Evolutionary conservation across 2,329 filamentous ascomycete genomes (phyloP), one percentile per base, ranked within the genome.

Genomic region (Hymenoscyphus infarciens): DNA sequence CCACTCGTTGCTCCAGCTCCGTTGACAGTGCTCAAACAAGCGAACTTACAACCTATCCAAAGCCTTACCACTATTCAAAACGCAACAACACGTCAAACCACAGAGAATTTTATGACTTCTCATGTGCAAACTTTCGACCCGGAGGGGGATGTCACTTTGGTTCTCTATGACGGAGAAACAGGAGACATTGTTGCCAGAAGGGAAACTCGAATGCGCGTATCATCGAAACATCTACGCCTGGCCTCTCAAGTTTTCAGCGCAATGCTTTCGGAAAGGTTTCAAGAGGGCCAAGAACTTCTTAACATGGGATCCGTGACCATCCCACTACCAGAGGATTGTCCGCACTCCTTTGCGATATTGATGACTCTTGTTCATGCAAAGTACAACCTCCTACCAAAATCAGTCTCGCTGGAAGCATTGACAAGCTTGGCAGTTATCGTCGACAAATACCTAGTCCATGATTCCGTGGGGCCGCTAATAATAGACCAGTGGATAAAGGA

Each of bases 181-280:
- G 15, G 8, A 39, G 35, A 39, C 5, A 15, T 8, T 16, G 11
- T 15, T 42, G 8, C 16, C n/a, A n/a, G 16, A 42, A 49, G 7
- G 5, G 19, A 22, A 49, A 10, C 19, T 11, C 19, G n/a, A 22
- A 49, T 49, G 31, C 57, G 42, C n/a, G 61, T 59, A 6, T 62
- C 57, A 5, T 62, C 61, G 3, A 42, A 31, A 33, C 56, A 60
- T 13, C 5, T 74, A 0, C 62, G 56, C 8, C 57, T 65, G 6
- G 66, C 64, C 10, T 71, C 69, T 16, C 64, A 65, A 1, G 68
- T 71, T 2, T 70, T 71, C 57, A 65, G 63, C 13, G 64, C 62
- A 3, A 69, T 71, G 67, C 62, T 71, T 1, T 25, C 52, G 27
- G 61, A 59, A 0, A 62, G 63, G 11, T 70, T 69, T 57, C 63